Evolutionary conservation across 164 flowering plant species (phyloP).

Genomic region (Macadamia integrifolia): DNA sequence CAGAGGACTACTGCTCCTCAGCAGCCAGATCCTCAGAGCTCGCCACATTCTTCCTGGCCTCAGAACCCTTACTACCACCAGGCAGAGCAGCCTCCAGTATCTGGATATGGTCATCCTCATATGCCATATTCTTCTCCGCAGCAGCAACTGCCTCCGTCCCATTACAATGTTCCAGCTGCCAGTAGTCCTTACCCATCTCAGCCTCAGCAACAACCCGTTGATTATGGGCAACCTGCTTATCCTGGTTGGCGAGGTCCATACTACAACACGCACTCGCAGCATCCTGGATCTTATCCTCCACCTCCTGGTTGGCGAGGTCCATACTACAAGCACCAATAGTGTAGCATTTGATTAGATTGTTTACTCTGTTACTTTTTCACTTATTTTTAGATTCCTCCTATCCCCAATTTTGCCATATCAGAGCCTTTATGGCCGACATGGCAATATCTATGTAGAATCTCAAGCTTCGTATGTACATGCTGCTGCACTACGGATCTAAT

Average conservation of each 20-base stretch:
- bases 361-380: background rate
- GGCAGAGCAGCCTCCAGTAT: slow-evolving; percentile 45
- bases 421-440: no score
- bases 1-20: slow-evolving; percentile 38
- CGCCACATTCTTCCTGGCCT: slow-evolving; percentile 31
- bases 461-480: no score
- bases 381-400: no score
- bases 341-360: slow-evolving; percentile 4
- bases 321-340: slow-evolving; percentile 60
- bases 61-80: slow-evolving; percentile 54
- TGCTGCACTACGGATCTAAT: no score
- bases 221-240: slow-evolving; percentile 91
- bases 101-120: slow-evolving; percentile 45
- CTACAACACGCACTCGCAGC: slow-evolving; percentile 69
- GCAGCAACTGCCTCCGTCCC: slow-evolving; percentile 31
- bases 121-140: slow-evolving; percentile 47
- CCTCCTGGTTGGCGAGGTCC: slow-evolving; percentile 54
- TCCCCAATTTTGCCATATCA: no score
- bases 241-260: slow-evolving; percentile 94
- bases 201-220: slow-evolving; percentile 42
- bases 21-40: slow-evolving; percentile 36
- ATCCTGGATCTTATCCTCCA: slow-evolving; percentile 65
- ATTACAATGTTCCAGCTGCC: slow-evolving; percentile 44
- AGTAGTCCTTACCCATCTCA: slow-evolving; percentile 50
- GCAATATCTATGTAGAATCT: no score